Conservation (phyloP, 768 basidiomycete species). For the Amyloporia xantha region DNA sequence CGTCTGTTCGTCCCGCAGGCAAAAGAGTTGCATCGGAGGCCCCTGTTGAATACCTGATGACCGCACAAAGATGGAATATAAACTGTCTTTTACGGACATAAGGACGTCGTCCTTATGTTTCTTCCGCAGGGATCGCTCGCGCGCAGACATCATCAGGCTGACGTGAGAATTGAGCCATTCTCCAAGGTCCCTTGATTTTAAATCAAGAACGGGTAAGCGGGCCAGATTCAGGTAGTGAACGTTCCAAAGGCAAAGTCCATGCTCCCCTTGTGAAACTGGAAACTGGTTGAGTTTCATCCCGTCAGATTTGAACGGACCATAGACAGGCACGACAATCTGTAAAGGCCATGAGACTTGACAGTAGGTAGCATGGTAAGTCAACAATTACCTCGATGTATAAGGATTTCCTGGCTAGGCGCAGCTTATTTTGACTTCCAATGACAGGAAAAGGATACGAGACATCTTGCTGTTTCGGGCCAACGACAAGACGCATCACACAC, state of each 20-base stretch:
- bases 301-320: slow-evolving; percentile 14
- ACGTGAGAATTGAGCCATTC: slow-evolving; percentile 30
- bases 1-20: slow-evolving; percentile 13
- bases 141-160: slow-evolving; percentile 25
- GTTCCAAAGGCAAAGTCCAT: slow-evolving; percentile 23
- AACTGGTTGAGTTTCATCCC: slow-evolving; percentile 21
- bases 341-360: slow-evolving; percentile 16
- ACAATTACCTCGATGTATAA: slow-evolving; percentile 35
- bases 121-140: slow-evolving; percentile 21
- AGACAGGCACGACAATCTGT: slow-evolving; percentile 24
- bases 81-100: slow-evolving; percentile 26
- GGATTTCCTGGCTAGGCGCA: slow-evolving; percentile 49
- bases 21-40: slow-evolving; percentile 16
- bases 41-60: slow-evolving; percentile 21
- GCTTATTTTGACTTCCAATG: slow-evolving; percentile 27
- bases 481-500: slow-evolving; percentile 25
- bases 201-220: slow-evolving; percentile 27
- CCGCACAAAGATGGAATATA: slow-evolving; percentile 23
- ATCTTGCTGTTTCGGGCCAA: slow-evolving; percentile 21
- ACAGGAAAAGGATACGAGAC: slow-evolving; percentile 41
- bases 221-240: slow-evolving; percentile 35
- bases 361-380: background rate
- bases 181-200: slow-evolving; percentile 7
- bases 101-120: slow-evolving; percentile 21
- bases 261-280: slow-evolving; percentile 16